These are phyloP conservation scores for Botrytis byssoidea DNA, from an alignment of 2,329 filamentous ascomycete species.

Conservation along the genomic window DNA sequence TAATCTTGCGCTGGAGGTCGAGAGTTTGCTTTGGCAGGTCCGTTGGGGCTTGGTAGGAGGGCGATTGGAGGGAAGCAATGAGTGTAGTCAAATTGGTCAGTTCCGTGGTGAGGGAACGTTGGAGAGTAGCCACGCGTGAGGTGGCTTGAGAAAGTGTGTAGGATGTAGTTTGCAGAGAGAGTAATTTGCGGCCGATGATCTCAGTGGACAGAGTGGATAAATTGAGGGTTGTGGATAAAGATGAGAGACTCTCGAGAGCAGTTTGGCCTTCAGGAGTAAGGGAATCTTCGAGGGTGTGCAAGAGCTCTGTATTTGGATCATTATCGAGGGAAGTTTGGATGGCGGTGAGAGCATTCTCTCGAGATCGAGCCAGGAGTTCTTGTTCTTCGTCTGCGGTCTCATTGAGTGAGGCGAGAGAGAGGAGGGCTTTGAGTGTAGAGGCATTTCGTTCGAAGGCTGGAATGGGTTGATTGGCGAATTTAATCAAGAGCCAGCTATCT, in stretches of 20 bases:
- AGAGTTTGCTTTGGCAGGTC: conserved; percentile 68
- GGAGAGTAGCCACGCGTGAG: conserved; percentile 55
- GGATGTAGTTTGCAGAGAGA: conserved; percentile 54
- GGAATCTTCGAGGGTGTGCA: conserved; percentile 53
- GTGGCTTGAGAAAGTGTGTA: conserved; percentile 55
- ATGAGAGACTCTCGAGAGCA: conserved; percentile 58
- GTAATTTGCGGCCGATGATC: conserved; percentile 51
- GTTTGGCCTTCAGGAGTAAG: conserved; percentile 55
- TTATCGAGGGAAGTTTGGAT: conserved; percentile 44
- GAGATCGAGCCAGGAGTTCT: conserved; percentile 55
- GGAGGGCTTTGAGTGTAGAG: conserved; percentile 73
- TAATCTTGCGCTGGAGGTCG: conserved; percentile 69
- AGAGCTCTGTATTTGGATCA: conserved; percentile 44
- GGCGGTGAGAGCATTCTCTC: conserved; percentile 58
- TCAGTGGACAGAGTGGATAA: conserved; percentile 46
- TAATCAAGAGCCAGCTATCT: conserved; percentile 75
- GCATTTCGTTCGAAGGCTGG: conserved; percentile 84
- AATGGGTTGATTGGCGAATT: conserved; percentile 61
- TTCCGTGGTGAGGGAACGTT: conserved; percentile 54
- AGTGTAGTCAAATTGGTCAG: conserved; percentile 43
- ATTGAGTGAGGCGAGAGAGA: conserved; percentile 72
- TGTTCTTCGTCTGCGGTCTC: conserved; percentile 74
- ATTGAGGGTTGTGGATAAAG: conserved; percentile 48
- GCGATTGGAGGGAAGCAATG: conserved; percentile 45
- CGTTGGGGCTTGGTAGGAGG: conserved; percentile 53